Base-by-base conservation (phyloP, 768 basidiomycete genomes). In the Phylloporus arenicola region DNA sequence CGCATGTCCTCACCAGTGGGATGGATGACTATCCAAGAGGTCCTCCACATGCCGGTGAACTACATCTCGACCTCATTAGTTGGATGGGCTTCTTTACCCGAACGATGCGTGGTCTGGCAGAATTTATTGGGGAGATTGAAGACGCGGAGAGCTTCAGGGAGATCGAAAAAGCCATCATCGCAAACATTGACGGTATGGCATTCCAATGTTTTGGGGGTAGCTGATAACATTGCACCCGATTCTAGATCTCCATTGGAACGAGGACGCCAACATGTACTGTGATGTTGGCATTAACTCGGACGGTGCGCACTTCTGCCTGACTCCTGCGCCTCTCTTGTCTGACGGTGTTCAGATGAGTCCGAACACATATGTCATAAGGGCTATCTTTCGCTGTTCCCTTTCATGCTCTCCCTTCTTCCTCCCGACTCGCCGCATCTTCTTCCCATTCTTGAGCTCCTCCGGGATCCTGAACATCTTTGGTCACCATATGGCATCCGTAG, bases 11-110 rank as follows among this genome's bases (percentile, higher is more conserved):
- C 50, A 96, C 95, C 0, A 91, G 88, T 60, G 94, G 94, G 1
- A 85, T 98, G 83, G 94, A 98, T 64, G 94, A 98, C 68, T 97
- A 94, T 67, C 94, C 94, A 11, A 79, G 94, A 47, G 92, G 88
- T 13, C 81, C 84, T 24, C 87, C 94, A 6, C 91, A 93, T 61
- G 77, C 83, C 2, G 94, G 95, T 43, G 94, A 97, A 70, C 73
- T 98, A 42, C 94, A 98, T 66, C 67, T 97, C 51, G 94, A 98
- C 68, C 70, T 97, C 50, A 89, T 93, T 55, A 86, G 88, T 27
- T 98, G 94, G 94, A 91, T 97, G 84, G 94, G 81, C 4, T 96
- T 92, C 75, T 98, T 97, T 69, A 81, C 90, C 30, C 76, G 86
- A 56, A 97, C 94, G 25, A 98, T 98, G 94, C 79, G 76, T 46